A percentile compares a stretch with the other conserved stretches of the same genome.
These are phyloP conservation scores for Avena insularis DNA, from an alignment of 176 grass and related monocot genomes.

Conservation along the genomic window DNA sequence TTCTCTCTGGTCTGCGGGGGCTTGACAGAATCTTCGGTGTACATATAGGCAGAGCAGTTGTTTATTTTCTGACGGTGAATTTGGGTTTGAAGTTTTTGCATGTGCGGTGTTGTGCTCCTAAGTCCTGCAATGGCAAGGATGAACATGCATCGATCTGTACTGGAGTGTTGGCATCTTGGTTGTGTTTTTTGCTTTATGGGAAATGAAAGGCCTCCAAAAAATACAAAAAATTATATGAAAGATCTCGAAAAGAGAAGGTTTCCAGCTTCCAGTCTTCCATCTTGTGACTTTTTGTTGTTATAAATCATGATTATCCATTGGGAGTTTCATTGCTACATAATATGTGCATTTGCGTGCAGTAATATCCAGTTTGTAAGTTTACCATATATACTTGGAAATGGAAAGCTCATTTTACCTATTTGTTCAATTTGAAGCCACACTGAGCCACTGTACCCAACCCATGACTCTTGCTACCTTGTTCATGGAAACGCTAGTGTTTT, in stretches of 20 bases:
- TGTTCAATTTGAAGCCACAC: not conserved
- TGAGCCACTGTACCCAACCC: not conserved
- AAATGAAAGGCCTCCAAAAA: constrained; percentile 10
- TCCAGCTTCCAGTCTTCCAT: not conserved
- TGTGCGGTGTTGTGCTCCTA: constrained; percentile 35
- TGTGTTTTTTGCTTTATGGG: not conserved
- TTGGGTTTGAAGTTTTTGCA: not conserved
- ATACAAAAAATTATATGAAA: not conserved
- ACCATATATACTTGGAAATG: not conserved
- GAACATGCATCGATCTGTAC: constrained; percentile 27
- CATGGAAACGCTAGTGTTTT: not conserved
- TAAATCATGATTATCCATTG: not conserved
- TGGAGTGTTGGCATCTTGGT: not conserved
- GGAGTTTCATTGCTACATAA: too few species aligned
- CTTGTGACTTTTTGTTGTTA: not conserved
- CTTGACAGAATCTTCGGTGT: not conserved
- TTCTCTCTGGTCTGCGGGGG: not conserved
- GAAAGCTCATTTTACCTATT: not conserved
- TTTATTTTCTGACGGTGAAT: constrained; percentile 7
- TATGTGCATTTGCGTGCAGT: too few species aligned
- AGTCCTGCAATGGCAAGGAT: constrained; percentile 59
- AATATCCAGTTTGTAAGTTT: not conserved
- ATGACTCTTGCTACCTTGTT: not conserved
- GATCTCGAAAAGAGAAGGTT: not conserved
- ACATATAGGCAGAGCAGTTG: constrained; percentile 15